phyloP scores from a whole-genome alignment of 75 land plant genomes.

The Adiantum capillusveneris region DNA sequence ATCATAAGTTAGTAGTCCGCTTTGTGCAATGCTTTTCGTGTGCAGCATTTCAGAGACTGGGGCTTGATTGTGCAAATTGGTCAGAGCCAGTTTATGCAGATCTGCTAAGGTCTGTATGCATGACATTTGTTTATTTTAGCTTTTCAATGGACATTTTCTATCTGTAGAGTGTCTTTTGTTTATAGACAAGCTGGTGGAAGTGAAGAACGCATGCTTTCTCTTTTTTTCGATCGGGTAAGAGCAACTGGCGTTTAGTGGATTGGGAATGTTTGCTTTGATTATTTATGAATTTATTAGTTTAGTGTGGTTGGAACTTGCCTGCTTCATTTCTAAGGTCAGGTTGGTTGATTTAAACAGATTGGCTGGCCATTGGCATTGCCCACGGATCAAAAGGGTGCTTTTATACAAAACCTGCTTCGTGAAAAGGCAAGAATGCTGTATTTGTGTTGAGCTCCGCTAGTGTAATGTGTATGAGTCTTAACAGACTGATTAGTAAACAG shows the following conservation, averaged over 20 bases:
- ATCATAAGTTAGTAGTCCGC: neutral
- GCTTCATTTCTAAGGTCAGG: neutral
- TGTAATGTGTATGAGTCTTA: no score
- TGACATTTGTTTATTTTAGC: no score
- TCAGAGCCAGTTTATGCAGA: constrained; percentile 78
- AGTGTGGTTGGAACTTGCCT: no score
- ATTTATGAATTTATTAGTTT: no score
- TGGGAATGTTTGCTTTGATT: no score
- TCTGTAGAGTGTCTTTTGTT: neutral
- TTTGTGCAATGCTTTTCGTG: neutral
- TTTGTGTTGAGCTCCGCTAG: no score
- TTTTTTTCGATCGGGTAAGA: constrained; percentile 64
- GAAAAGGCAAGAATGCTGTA: constrained; percentile 37
- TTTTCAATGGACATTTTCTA: neutral
- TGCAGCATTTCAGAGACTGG: constrained; percentile 81
- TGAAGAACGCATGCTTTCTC: constrained; percentile 68
- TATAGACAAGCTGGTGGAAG: constrained; percentile 61
- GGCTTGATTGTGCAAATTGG: constrained; percentile 98
- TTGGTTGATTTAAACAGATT: constrained; percentile 39
- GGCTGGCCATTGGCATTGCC: constrained; percentile 96
- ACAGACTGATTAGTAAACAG: no score
- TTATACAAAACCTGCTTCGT: constrained; percentile 51
- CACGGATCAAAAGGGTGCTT: constrained; percentile 71
- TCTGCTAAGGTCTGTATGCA: constrained; percentile 45
- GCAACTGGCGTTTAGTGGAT: no score